These are phyloP conservation scores for Choanephora cucurbitarum DNA, from an alignment of 371 early-diverging fungal species.

Conservation along the genomic window DNA sequence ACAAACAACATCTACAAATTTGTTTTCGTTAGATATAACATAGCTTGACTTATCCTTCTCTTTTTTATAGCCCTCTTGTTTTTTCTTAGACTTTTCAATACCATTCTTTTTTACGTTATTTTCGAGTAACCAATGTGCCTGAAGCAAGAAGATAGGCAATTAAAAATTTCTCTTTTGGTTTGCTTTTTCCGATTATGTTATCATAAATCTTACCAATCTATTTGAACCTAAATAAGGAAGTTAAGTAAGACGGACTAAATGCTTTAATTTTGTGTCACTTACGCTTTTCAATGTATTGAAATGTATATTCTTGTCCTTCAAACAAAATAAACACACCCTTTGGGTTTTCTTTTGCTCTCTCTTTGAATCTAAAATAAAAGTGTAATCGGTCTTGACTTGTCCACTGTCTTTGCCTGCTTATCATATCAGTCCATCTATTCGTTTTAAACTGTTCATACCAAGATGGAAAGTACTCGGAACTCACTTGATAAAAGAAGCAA, in stretches of 20 bases:
- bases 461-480: not conserved
- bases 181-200: constrained; percentile 6
- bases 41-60: not conserved
- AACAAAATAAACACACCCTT: constrained; percentile 24
- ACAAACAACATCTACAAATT: constrained; percentile 29
- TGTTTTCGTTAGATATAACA: no score
- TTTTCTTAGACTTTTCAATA: not conserved
- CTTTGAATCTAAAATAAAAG: constrained; percentile 33
- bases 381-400: constrained; percentile 24
- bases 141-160: no score
- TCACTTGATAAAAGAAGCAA: constrained; percentile 13
- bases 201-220: constrained; percentile 21
- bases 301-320: constrained; percentile 35
- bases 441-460: no score
- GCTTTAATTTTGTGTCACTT: constrained; percentile 1
- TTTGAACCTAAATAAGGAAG: constrained; percentile 26
- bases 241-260: constrained; percentile 3
- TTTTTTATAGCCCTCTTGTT: not conserved
- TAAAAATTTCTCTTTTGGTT: no score
- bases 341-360: constrained; percentile 27
- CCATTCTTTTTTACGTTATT: constrained; percentile 22
- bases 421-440: not conserved
- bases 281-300: constrained; percentile 29
- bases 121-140: constrained; percentile 29
- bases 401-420: constrained; percentile 17